Evolutionary conservation across 225 moss, liverwort and hornwort species (phyloP).

Genomic region (Climacium dendroides): DNA sequence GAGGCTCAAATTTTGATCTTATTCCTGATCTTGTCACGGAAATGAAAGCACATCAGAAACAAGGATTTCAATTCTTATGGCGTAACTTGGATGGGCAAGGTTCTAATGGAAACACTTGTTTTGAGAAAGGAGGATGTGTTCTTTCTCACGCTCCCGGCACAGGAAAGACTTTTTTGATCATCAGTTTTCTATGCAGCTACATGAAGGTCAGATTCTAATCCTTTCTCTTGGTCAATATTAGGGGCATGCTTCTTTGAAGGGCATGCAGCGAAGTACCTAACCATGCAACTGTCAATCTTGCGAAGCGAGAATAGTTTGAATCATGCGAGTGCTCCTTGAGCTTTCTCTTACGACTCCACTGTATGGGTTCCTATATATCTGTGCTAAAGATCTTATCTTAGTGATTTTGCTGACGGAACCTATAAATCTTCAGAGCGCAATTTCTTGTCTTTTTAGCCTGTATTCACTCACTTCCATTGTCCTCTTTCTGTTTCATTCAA

Average conservation of each 20-base stretch:
- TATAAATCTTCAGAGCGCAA: neutral
- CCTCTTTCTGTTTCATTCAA: neutral
- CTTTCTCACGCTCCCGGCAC: constrained; percentile 96
- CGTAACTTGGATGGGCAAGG: constrained; percentile 50
- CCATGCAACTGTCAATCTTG: neutral
- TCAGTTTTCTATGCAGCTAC: constrained; percentile 83
- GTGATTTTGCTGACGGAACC: neutral
- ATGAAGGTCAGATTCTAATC: constrained; percentile 35
- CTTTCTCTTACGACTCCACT: neutral
- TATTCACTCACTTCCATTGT: neutral
- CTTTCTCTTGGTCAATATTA: neutral
- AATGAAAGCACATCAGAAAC: constrained; percentile 81
- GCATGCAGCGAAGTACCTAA: neutral
- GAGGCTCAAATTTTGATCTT: constrained; percentile 30
- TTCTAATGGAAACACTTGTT: constrained; percentile 18
- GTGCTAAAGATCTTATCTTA: neutral
- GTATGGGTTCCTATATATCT: neutral
- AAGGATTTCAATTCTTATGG: constrained; percentile 91
- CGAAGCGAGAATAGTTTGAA: neutral
- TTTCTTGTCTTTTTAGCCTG: neutral
- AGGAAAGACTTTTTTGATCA: constrained; percentile 85
- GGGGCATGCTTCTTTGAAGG: neutral
- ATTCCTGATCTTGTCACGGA: constrained; percentile 54
- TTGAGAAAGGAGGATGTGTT: constrained; percentile 71
- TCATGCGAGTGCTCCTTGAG: neutral